These are phyloP conservation scores for Astrocystis sublimbata DNA, from an alignment of 495 filamentous ascomycete genomes.

Conservation along the genomic window DNA sequence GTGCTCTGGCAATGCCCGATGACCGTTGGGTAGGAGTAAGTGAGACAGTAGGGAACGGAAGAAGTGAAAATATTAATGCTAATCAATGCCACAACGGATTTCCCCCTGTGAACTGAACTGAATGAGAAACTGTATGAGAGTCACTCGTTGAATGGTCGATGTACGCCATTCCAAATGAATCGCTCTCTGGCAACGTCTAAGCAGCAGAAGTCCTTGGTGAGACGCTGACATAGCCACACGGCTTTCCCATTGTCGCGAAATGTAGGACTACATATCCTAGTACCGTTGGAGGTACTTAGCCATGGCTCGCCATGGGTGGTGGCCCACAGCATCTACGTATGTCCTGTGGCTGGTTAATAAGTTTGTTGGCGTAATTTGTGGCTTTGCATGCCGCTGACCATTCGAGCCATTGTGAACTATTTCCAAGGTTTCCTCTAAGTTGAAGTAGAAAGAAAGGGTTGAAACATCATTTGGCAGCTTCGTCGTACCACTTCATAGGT, in stretches of 20 bases:
- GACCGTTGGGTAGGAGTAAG: neutral
- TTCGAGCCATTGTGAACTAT: too few species aligned
- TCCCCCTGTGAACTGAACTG: neutral
- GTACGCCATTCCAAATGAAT: neutral
- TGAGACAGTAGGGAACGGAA: neutral
- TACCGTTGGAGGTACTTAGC: too few species aligned
- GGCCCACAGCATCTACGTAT: neutral
- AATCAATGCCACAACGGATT: neutral
- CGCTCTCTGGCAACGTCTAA: neutral
- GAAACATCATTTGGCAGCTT: too few species aligned
- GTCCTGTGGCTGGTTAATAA: conserved; percentile 6
- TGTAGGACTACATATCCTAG: too few species aligned
- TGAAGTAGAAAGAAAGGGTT: too few species aligned
- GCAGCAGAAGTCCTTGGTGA: neutral
- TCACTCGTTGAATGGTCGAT: neutral
- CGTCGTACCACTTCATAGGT: too few species aligned
- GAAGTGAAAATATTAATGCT: neutral
- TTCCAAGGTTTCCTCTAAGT: too few species aligned
- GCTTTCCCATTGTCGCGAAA: neutral
- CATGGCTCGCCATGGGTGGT: too few species aligned
- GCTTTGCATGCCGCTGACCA: too few species aligned
- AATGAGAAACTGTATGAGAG: neutral
- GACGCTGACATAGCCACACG: conserved; percentile 7
- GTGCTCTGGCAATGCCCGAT: too few species aligned
- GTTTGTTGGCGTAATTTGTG: neutral